phyloP scores from a whole-genome alignment of 2,329 filamentous ascomycete species.

The Metarhizium sp. region DNA sequence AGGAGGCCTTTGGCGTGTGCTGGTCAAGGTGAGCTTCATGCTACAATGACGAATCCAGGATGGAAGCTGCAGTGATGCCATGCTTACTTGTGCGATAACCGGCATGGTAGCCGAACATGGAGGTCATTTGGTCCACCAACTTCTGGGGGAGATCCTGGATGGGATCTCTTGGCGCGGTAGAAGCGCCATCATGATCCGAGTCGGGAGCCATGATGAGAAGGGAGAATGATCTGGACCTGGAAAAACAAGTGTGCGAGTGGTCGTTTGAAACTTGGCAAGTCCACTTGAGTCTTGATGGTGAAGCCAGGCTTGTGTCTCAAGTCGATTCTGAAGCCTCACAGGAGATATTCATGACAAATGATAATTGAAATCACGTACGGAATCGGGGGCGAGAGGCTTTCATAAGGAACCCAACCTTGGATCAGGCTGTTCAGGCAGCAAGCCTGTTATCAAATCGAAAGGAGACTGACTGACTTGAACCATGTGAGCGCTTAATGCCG shows the following conservation, averaged over 20 bases:
- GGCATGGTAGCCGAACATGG: neutral
- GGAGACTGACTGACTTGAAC: neutral
- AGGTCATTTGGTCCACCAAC: neutral
- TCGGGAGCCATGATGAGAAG: neutral
- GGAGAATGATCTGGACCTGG: neutral
- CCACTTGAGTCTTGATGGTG: too few species aligned
- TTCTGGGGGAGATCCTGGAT: neutral
- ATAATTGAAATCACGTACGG: neutral
- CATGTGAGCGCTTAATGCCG: too few species aligned
- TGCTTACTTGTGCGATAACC: neutral
- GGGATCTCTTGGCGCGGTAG: neutral
- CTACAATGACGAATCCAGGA: neutral
- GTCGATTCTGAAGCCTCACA: neutral
- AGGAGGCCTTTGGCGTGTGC: conserved; percentile 6
- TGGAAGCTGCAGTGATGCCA: neutral
- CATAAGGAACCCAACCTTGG: neutral
- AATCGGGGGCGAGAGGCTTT: neutral
- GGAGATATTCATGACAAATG: neutral
- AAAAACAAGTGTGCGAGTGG: neutral
- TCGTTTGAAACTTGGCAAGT: too few species aligned
- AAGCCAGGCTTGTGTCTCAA: too few species aligned
- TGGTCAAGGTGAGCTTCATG: neutral
- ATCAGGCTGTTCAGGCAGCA: neutral
- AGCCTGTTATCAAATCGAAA: neutral
- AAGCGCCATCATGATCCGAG: neutral